Evolutionary conservation across 83 land plant species (phyloP).

Genomic region (Picea abies): DNA sequence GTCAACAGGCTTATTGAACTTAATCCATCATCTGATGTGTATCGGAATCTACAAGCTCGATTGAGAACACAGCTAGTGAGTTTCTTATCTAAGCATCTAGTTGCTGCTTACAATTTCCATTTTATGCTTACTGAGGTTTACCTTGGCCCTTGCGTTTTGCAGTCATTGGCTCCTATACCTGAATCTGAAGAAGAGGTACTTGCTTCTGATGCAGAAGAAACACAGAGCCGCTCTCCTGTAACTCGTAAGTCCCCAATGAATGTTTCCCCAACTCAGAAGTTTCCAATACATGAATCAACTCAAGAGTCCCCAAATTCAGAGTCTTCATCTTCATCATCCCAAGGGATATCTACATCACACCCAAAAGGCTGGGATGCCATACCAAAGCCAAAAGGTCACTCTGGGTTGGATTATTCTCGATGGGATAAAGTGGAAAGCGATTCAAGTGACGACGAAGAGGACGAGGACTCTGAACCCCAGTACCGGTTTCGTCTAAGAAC

Average conservation of each 20-base stretch:
- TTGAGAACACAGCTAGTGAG: conserved; percentile 88
- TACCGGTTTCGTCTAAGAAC: conserved; percentile 79
- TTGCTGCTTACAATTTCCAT: background rate
- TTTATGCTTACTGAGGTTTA: conserved; percentile 22
- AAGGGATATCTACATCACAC: conserved; percentile 18
- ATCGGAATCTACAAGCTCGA: conserved; percentile 79
- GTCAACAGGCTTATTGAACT: conserved; percentile 89
- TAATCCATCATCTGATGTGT: conserved; percentile 88
- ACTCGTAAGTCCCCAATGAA: background rate
- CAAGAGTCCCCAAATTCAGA: conserved; percentile 4
- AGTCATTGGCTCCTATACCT: conserved; percentile 94
- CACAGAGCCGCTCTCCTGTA: background rate
- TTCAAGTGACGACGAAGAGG: conserved; percentile 86
- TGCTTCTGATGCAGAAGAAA: conserved; percentile 41
- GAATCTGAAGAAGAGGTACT: conserved; percentile 77
- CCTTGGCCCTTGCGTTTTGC: conserved; percentile 8
- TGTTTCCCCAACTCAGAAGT: background rate
- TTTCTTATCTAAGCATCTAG: background rate
- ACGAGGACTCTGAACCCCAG: conserved; percentile 68
- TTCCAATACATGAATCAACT: background rate
- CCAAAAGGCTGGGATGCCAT: conserved; percentile 91
- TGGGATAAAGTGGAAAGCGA: conserved; percentile 87
- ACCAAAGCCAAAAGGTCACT: conserved; percentile 94
- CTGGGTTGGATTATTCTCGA: conserved; percentile 85
- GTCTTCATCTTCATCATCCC: background rate